Evolutionary conservation across 108 stramenopile species (phyloP), one percentile per base, ranked within the genome.

Genomic region (Hondaea fermentalgiana): DNA sequence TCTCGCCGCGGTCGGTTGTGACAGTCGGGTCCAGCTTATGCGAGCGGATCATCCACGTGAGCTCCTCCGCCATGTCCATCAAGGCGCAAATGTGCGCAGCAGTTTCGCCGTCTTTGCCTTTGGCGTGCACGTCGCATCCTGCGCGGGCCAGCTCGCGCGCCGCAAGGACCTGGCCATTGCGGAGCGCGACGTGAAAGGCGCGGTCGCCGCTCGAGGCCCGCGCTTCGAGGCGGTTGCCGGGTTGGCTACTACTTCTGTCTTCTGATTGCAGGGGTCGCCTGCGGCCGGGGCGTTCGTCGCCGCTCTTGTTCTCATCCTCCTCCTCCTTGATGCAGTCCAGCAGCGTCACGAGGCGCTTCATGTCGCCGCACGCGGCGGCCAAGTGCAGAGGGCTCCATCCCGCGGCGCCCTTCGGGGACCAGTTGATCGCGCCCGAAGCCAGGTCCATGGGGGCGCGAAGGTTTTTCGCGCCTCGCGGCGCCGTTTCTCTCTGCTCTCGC

Each of bases 121-220:
- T 21, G 28, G 76, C 45, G n/a, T 53, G 45, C 49, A 83, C 51
- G 76, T 83, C 76, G 28, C 49, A 47, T n/a, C 76, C 76, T 16
- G 76, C 76, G n/a, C 76, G 76, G 25, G 76, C 76, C 16, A 83
- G 76, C 51, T 83, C 76, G 25, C 76, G 45, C 76, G 76, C 76
- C n/a, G 76, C 76, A 6, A 83, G 76, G 49, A 28, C 76, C 76
- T 83, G 76, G n/a, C 76, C 76, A 53, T 83, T 83, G n/a, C 76
- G 45, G 14, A 83, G 76, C 49, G 76, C 76, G 6, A 83, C 76
- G 23, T 83, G 76, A 1, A 83, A 83, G 49, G 76, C 76, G 0
- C 76, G 45, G 51, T 83, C 76, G 10, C 76, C 76, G 51, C 76
- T 83, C 6, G 76, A 83, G n/a, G 76, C n/a, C 10, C 51, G 49